Evolutionary conservation across 1,284 basidiomycete genomes (phyloP).

Genomic region (Heterobasidion occidentale): DNA sequence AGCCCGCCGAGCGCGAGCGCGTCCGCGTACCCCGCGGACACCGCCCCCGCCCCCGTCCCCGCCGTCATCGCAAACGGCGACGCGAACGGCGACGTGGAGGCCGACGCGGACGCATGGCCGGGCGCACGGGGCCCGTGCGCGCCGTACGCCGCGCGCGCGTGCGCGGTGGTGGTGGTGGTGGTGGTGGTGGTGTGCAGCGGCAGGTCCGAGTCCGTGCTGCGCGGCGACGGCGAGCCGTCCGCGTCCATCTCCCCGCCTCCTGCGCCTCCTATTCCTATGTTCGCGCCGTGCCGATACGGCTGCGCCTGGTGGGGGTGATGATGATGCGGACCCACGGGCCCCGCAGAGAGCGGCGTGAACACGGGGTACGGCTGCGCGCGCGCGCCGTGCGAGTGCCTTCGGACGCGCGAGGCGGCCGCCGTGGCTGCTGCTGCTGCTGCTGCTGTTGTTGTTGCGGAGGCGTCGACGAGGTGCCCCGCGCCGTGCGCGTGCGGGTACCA

Average conservation of each 20-base stretch:
- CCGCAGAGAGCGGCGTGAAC: neutral
- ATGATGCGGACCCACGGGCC: neutral
- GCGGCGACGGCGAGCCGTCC: constrained; percentile 59
- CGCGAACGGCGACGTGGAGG: constrained; percentile 7
- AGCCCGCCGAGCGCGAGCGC: constrained; percentile 77
- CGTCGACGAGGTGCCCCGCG: constrained; percentile 21
- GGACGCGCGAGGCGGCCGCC: neutral
- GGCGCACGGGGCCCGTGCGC: constrained; percentile 18
- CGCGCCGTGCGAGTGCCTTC: too few species aligned
- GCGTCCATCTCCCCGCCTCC: too few species aligned
- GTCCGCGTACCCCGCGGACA: constrained; percentile 63
- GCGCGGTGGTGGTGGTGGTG: constrained; percentile 16
- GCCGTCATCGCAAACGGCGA: constrained; percentile 7
- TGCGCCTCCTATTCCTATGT: neutral
- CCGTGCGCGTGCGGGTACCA: constrained; percentile 14
- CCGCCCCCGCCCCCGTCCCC: neutral
- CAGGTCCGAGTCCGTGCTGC: constrained; percentile 61
- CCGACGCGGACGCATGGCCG: constrained; percentile 14
- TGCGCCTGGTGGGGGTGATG: neutral
- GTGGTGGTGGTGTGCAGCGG: constrained; percentile 18
- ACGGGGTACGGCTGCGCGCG: too few species aligned
- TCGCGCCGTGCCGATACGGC: neutral
- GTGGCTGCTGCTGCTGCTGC: neutral
- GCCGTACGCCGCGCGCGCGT: constrained; percentile 5
- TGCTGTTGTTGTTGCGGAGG: neutral